Evolutionary conservation across 257 asterid genomes (phyloP), one percentile per base, ranked within the genome.

Genomic region (Solanum ahanhuiri): DNA sequence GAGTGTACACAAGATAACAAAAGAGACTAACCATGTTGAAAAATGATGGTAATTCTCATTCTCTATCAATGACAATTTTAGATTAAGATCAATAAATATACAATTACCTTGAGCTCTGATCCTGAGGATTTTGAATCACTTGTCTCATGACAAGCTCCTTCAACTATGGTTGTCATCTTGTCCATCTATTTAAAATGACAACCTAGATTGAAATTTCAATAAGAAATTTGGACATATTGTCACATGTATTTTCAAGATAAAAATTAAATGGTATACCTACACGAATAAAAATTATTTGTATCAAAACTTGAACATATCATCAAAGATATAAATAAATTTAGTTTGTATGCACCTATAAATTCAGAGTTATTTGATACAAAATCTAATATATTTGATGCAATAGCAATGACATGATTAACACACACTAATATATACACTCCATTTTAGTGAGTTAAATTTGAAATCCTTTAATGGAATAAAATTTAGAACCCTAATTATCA

Each of bases 21-120:
- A 58, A 20, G 2, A 20, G 10, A 18, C 91, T 88, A 84, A 93
- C 99, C 98, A 97, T 22, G 93, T 92, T 5, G 96, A 91, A 82
- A 96, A 96, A 73, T 92, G 94, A n/a, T 88, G 89, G 25, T 91
- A 92, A 25, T 9, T 67, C 17, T n/a, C 31, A 34, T 86, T n/a
- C 85, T 87, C 91, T 39, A 72, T 88, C 86, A 79, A 88, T 72
- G 89, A 89, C 64, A 34, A 58, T 9, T 89, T 83, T 86, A 89
- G 33, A 66, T 88, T 70, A 48, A 95, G 90, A 41, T 93, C 95
- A 64, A 95, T 89, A 18, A 86, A 89, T 63, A 89, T 73, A 87
- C 88, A 37, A 93, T 92, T 87, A 85, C 89, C 71, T 91, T 89
- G 10, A 91, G 48, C 34, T 94, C 54, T 37, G 94, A 83, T 87